Evolutionary conservation across 108 stramenopile genomes (phyloP).

Genomic region (Cylindrotheca fusiformis): DNA sequence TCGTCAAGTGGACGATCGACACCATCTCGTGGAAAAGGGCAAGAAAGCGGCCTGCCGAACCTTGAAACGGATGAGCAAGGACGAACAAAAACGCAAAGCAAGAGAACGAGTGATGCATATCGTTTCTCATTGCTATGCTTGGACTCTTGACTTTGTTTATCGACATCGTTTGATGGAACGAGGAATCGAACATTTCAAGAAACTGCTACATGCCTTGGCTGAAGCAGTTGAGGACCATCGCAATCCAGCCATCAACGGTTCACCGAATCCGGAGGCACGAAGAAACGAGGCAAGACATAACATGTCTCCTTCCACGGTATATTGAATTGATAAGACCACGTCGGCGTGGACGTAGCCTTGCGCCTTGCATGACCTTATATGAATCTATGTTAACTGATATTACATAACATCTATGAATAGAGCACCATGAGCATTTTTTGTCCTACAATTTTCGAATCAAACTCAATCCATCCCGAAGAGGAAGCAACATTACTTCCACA

Average conservation of each 20-base stretch:
- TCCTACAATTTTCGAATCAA: constrained; percentile 76
- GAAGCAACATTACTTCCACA: constrained; percentile 77
- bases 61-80: constrained; percentile 38
- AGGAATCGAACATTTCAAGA: constrained; percentile 3
- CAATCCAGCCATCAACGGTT: too few relatives aligned
- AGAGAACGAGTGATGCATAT: constrained; percentile 36
- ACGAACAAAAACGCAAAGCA: constrained; percentile 61
- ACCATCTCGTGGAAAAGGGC: constrained; percentile 45
- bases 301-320: background rate
- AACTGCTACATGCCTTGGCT: constrained; percentile 3
- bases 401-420: too few relatives aligned
- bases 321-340: background rate
- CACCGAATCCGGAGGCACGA: too few relatives aligned
- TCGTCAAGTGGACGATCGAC: constrained; percentile 51
- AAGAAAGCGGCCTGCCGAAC: constrained; percentile 32
- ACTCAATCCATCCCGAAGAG: constrained; percentile 88
- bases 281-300: too few relatives aligned
- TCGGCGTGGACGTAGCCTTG: background rate
- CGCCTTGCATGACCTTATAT: background rate
- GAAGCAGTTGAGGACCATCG: constrained; percentile 11
- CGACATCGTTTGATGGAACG: constrained; percentile 28
- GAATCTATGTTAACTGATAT: constrained; percentile 7
- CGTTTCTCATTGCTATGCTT: constrained; percentile 5
- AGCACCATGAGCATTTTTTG: too few relatives aligned
- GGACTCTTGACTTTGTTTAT: constrained; percentile 25